These are phyloP conservation scores for Lactarius deliciosus DNA, from an alignment of 768 basidiomycete genomes.

Conservation along the genomic window DNA sequence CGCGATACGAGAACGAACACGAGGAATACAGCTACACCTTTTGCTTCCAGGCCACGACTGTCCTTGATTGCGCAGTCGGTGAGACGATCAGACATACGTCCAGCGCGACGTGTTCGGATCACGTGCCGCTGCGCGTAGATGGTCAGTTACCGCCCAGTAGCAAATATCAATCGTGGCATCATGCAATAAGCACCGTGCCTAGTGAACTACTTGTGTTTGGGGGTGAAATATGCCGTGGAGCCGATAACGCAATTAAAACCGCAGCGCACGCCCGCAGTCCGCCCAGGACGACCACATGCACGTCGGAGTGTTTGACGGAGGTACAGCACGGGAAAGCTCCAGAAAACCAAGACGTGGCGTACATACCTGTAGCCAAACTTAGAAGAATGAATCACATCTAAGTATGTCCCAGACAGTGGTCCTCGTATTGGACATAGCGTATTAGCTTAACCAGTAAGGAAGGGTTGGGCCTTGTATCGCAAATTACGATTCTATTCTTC, in stretches of 20 bases:
- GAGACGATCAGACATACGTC: background rate
- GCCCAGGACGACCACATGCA: background rate
- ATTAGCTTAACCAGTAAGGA: conserved; percentile 5
- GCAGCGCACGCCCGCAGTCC: conserved; percentile 20
- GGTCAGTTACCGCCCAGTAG: background rate
- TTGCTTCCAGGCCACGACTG: background rate
- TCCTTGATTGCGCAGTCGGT: conserved; percentile 20
- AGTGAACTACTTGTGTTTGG: background rate
- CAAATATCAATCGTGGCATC: conserved; percentile 2
- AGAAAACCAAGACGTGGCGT: background rate
- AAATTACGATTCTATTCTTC: conserved; percentile 16
- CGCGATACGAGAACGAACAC: background rate
- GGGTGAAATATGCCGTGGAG: background rate
- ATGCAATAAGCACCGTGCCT: background rate
- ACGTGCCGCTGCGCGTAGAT: conserved; percentile 23
- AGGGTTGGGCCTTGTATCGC: background rate
- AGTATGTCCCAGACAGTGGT: background rate
- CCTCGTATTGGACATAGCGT: background rate
- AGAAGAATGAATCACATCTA: background rate
- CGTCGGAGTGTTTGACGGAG: background rate
- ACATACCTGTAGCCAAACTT: conserved; percentile 1
- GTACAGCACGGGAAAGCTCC: conserved; percentile 5
- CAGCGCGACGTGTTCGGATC: conserved; percentile 10
- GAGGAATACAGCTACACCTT: conserved; percentile 2
- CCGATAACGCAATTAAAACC: conserved; percentile 7